Percentiles rank a stretch among this genome's conserved stretches.
phyloP scores from a whole-genome alignment of 139 green algal species.

The Tetraselmis chui region DNA sequence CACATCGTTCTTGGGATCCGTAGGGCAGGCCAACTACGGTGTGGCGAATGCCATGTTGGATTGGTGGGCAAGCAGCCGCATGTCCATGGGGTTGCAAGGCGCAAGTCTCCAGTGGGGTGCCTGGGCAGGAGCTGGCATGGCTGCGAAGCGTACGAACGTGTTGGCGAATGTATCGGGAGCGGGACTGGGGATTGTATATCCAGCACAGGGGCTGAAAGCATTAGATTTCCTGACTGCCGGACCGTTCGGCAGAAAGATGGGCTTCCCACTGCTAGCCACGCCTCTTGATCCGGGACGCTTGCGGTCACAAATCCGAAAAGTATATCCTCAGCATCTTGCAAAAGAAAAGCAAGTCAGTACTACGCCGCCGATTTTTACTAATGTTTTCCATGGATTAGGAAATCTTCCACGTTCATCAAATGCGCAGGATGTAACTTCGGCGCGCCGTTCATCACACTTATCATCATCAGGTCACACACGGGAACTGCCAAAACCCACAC shows the following conservation, averaged over 20 bases:
- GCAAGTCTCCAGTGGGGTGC: conserved; percentile 68
- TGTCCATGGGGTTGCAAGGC: not conserved
- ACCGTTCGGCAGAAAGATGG: not conserved
- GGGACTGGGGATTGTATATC: conserved; percentile 46
- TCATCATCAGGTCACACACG: not conserved
- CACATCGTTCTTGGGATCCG: not conserved
- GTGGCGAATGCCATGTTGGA: conserved; percentile 46
- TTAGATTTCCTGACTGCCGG: conserved; percentile 23
- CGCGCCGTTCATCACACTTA: not conserved
- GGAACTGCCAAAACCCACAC: not conserved
- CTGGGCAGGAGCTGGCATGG: conserved; percentile 59
- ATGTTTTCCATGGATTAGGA: too few relatives aligned
- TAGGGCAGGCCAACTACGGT: conserved; percentile 45
- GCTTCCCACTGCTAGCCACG: too few relatives aligned
- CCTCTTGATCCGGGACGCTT: not conserved
- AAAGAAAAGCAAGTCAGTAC: too few relatives aligned
- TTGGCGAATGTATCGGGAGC: conserved; percentile 41
- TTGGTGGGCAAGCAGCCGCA: conserved; percentile 9
- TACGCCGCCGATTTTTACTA: too few relatives aligned
- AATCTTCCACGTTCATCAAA: too few relatives aligned
- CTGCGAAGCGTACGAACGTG: conserved; percentile 31
- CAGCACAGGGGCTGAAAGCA: conserved; percentile 42
- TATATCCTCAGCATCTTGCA: not conserved
- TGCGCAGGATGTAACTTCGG: not conserved
- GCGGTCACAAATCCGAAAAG: not conserved